Percentiles rank a stretch among this genome's conserved stretches.
Conservation (phyloP, 2,329 filamentous ascomycete genomes). For the Sarocladium oryzae region DNA sequence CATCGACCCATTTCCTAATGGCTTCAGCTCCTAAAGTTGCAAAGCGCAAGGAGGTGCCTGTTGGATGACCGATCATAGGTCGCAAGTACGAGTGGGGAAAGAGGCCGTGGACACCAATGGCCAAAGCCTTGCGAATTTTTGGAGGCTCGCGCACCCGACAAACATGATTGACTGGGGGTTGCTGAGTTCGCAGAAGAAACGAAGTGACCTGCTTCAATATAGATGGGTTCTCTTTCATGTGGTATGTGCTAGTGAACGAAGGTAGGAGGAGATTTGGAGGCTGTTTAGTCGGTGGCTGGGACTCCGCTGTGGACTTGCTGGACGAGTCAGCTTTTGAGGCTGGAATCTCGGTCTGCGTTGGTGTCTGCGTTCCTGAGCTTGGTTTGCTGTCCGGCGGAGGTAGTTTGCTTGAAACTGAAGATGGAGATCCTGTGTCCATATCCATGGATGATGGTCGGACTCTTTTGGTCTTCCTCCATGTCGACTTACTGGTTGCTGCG, state of each 20-base stretch:
- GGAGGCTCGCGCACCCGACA: slow-evolving; percentile 62
- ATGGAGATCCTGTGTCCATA: slow-evolving; percentile 30
- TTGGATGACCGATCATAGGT: slow-evolving; percentile 90
- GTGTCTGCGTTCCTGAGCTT: slow-evolving; percentile 1
- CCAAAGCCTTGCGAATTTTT: slow-evolving; percentile 76
- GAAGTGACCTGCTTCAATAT: slow-evolving; percentile 60
- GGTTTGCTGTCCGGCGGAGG: neutral
- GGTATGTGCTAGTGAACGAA: slow-evolving; percentile 63
- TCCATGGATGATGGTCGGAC: slow-evolving; percentile 42
- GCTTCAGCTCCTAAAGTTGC: slow-evolving; percentile 79
- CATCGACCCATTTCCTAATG: slow-evolving; percentile 75
- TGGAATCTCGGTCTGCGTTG: slow-evolving; percentile 15
- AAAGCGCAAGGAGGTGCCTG: slow-evolving; percentile 90
- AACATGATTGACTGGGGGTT: slow-evolving; percentile 61
- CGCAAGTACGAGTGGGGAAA: slow-evolving; percentile 84
- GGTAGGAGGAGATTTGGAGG: slow-evolving; percentile 62
- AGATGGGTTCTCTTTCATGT: slow-evolving; percentile 59
- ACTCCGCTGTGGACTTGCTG: slow-evolving; percentile 29
- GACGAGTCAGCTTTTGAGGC: slow-evolving; percentile 14
- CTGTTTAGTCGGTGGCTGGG: slow-evolving; percentile 36
- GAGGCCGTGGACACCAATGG: slow-evolving; percentile 90
- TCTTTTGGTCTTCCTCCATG: slow-evolving; percentile 43
- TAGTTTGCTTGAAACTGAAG: slow-evolving; percentile 17
- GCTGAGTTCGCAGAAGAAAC: slow-evolving; percentile 49
- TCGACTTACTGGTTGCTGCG: slow-evolving; percentile 20